These are phyloP conservation scores for Arthrocladium fulminans DNA, from an alignment of 2,329 filamentous ascomycete genomes.

Conservation along the genomic window DNA sequence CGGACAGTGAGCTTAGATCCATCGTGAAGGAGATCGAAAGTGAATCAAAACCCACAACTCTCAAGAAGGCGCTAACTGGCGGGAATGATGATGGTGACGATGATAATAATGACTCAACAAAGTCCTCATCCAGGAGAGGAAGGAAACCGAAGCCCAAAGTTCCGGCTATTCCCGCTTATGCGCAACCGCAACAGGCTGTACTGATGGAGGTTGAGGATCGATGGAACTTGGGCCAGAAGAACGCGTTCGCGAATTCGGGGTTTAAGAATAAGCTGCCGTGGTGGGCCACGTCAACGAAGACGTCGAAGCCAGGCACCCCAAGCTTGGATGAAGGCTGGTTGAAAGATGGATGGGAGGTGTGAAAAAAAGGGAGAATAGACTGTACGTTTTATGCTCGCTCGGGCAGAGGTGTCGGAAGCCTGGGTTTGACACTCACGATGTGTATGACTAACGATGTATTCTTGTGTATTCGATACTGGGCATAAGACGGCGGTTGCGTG, in stretches of 20 bases:
- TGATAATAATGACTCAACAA: constrained; percentile 4
- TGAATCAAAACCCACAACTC: constrained; percentile 13
- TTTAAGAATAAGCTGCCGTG: constrained; percentile 15
- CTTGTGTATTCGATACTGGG: too few relatives aligned
- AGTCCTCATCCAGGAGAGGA: constrained; percentile 15
- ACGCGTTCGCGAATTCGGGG: constrained; percentile 4
- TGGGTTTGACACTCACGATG: too few relatives aligned
- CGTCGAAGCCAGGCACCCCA: not conserved
- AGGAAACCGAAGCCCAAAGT: constrained; percentile 24
- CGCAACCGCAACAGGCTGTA: constrained; percentile 36
- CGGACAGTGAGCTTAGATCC: constrained; percentile 63
- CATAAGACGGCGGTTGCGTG: too few relatives aligned
- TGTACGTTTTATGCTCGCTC: too few relatives aligned
- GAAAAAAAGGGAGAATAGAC: too few relatives aligned
- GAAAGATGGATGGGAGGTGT: constrained; percentile 26
- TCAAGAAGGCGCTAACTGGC: constrained; percentile 1
- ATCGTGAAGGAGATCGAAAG: constrained; percentile 57
- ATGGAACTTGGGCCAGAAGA: constrained; percentile 18
- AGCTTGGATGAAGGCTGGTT: constrained; percentile 11
- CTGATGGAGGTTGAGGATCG: constrained; percentile 34
- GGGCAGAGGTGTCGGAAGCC: too few relatives aligned
- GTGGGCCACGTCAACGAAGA: constrained; percentile 14
- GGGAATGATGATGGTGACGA: not conserved
- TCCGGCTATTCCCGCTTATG: constrained; percentile 27
- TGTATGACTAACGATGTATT: too few relatives aligned